Base-by-base conservation (phyloP, 2,329 filamentous ascomycete species). In the Penicillium sp. region DNA sequence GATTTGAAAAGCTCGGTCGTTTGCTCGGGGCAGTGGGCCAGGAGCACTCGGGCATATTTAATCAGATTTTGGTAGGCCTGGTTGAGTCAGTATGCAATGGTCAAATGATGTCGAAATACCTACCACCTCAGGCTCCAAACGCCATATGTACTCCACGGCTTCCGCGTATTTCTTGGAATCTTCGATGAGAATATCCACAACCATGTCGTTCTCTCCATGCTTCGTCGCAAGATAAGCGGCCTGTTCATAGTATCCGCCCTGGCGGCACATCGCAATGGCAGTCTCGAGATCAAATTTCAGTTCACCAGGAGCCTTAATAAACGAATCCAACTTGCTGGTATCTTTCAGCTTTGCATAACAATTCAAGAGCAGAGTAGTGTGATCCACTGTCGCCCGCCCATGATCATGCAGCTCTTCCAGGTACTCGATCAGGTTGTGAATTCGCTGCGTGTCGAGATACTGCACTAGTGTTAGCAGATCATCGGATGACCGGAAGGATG, bases 291-390 rank as follows among this genome's bases (percentile, higher is more conserved):
- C 92, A 56, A 98, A 98, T 56, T 93, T 95, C 28, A 95, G 75
- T 53, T 95, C 89, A 2, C 62, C 62, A 0, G 90, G 89, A 17
- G 88, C 89, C 59, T 94, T 94, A 66, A 98, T 98, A 51, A 98
- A 98, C 15, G 84, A 84, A 57, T 98, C 90, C 5, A 98, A 73
- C 66, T 98, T 98, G 39, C 88, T 84, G 4, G 95, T 90, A 59
- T 98, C 92, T 62, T 98, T 98, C 11, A 96, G 70, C 59, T 98
- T 98, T 0, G 92, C 92, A 59, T 98, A 98, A 65, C 92, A 98
- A 60, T 98, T 98, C 29, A 98, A 70, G 0, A 98, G 73, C 8
- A 98, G 70, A 0, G 92, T 98, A 0, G 92, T 98, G 54, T 98
- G 92, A 50, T 98, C 92, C 1, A 88, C 83, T 2, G 90, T 95